Evolutionary conservation across 768 basidiomycete genomes (phyloP), one percentile per base, ranked within the genome.

Genomic region (Calocybe gangraenosa): DNA sequence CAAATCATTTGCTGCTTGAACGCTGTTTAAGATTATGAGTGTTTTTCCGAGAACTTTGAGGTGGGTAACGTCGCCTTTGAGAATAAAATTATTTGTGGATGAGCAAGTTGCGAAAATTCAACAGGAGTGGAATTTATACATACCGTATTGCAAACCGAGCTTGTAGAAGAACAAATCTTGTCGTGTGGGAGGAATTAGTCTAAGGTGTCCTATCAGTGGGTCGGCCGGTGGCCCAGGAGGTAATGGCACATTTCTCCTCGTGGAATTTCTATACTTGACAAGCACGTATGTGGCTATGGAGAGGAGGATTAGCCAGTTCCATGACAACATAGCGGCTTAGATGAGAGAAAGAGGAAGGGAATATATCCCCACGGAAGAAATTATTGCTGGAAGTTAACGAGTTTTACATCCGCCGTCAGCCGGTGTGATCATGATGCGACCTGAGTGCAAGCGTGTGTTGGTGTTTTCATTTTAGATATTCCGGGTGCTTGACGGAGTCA

Each of bases 161-260:
- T 35, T 14, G 17, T 35, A 35, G 17, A 35, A 35, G 34, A 7
- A 35, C 6, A 35, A 5, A 35, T 35, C 34, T 35, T 35, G 37
- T n/a, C 20, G 14, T 14, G 10, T n/a, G 14, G 20, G 10, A n/a
- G 25, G 36, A 1, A 39, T 45, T 19, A 18, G 23, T 1, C 14
- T 20, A 15, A 47, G 38, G n/a, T 47, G 46, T 7, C 46, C 46
- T 1, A 47, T 3, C 0, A 47, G 10, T 2, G 33, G 46, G n/a
- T 41, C 19, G 1, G 21, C 21, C 15, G 46, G 46, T 3, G 46
- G 46, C 11, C 40, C 46, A 3, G 39, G 46, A 3, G 46, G 46
- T 3, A 42, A 23, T 15, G 37, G 44, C 21, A 20, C 34, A n/a
- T 35, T 7, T 35, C 14, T 35, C n/a, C 17, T 35, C 14, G 34